These are phyloP conservation scores for Leccinum rimulosum DNA, from an alignment of 768 basidiomycete genomes.

Conservation along the genomic window DNA sequence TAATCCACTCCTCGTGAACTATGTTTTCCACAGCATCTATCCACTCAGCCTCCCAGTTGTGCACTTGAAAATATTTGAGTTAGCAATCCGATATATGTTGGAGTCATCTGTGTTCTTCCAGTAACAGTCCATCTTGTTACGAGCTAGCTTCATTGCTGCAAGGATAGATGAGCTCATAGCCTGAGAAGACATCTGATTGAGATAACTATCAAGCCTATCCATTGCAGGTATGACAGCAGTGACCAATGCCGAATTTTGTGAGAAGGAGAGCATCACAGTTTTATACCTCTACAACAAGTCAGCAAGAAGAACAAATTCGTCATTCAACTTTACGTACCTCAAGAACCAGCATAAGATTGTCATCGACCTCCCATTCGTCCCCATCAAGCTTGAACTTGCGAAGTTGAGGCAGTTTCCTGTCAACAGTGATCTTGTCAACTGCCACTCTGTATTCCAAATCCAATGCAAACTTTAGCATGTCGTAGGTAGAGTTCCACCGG, in stretches of 20 bases:
- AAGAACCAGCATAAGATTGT: background rate
- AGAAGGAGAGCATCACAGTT: background rate
- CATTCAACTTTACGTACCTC: background rate
- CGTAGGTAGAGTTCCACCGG: background rate
- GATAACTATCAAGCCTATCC: background rate
- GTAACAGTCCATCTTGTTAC: constrained; percentile 4
- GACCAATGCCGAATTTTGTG: background rate
- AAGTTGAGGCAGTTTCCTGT: background rate
- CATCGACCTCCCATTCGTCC: background rate
- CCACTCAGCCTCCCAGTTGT: background rate
- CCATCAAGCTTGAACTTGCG: background rate
- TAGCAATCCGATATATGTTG: background rate
- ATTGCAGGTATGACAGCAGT: background rate
- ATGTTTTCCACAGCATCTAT: background rate
- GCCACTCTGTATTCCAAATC: background rate
- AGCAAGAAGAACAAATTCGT: background rate
- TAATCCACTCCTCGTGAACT: background rate
- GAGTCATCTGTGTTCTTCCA: constrained; percentile 1
- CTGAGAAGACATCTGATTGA: background rate
- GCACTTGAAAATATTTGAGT: background rate
- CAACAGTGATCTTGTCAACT: background rate
- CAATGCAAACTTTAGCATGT: background rate
- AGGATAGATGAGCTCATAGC: background rate
- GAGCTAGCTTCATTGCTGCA: background rate
- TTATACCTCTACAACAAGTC: background rate